Evolutionary conservation across 768 basidiomycete genomes (phyloP).

Genomic region (Lepiota brunneoincarnata): DNA sequence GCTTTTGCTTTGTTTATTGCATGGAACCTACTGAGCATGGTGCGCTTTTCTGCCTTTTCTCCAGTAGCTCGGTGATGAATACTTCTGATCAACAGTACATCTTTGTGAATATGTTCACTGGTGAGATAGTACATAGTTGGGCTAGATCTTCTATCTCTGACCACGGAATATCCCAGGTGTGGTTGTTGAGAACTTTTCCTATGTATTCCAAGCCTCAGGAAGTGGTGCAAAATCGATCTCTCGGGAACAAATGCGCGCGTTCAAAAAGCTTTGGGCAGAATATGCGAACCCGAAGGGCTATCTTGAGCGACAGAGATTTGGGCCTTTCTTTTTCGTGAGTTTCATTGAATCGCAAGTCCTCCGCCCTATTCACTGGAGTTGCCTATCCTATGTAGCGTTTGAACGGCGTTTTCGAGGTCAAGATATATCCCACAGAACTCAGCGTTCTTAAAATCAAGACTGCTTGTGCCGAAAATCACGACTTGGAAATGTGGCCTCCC

Average conservation of each 20-base stretch:
- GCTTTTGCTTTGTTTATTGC: slow-evolving; percentile 86
- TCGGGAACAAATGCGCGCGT: slow-evolving; percentile 88
- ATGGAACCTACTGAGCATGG: slow-evolving; percentile 96
- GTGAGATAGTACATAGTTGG: slow-evolving; percentile 30
- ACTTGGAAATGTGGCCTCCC: slow-evolving; percentile 29
- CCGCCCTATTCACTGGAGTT: slow-evolving; percentile 10
- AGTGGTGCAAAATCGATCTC: slow-evolving; percentile 80
- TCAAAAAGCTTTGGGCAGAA: slow-evolving; percentile 93
- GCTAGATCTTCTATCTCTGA: neutral
- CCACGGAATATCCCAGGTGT: slow-evolving; percentile 50
- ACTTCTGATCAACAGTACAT: slow-evolving; percentile 63
- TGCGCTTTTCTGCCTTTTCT: slow-evolving; percentile 29
- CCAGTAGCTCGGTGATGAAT: slow-evolving; percentile 1
- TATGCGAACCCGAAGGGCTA: slow-evolving; percentile 78
- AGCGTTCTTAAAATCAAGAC: slow-evolving; percentile 59
- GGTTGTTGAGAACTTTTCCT: slow-evolving; percentile 93
- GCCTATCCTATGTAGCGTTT: slow-evolving; percentile 53
- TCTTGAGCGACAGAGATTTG: slow-evolving; percentile 66
- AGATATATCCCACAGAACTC: slow-evolving; percentile 75
- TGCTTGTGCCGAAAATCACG: slow-evolving; percentile 37
- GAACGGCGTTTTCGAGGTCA: slow-evolving; percentile 83
- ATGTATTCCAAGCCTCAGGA: slow-evolving; percentile 86
- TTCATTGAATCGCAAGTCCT: neutral
- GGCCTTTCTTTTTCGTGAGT: slow-evolving; percentile 80
- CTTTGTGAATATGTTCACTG: slow-evolving; percentile 94